phyloP scores from a whole-genome alignment of 768 basidiomycete species.

The Epithele typhae region DNA sequence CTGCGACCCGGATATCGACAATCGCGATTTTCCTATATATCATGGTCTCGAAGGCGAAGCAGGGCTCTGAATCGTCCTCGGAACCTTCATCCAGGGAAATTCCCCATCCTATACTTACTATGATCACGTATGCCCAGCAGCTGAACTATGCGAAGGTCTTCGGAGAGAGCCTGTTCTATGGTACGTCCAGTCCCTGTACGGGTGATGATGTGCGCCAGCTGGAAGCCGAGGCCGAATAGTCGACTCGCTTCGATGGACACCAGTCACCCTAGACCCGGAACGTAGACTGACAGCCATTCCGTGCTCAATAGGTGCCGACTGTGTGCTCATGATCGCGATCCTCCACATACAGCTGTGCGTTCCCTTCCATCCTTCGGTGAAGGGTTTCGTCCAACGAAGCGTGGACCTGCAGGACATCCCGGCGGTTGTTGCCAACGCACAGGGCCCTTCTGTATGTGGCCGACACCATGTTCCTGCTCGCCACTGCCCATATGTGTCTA shows the following conservation, averaged over 20 bases:
- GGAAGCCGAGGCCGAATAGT: too few relatives aligned
- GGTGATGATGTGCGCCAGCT: background rate
- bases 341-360: constrained; percentile 3
- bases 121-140: background rate
- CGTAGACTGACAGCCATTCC: background rate
- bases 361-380: background rate
- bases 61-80: too few relatives aligned
- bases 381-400: background rate
- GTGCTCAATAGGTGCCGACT: background rate
- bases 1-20: too few relatives aligned
- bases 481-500: constrained; percentile 1
- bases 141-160: constrained; percentile 2
- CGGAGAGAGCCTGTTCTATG: constrained; percentile 1
- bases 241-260: too few relatives aligned
- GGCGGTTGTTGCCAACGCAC: constrained; percentile 1
- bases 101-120: background rate
- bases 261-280: too few relatives aligned
- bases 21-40: too few relatives aligned
- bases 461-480: constrained; percentile 2
- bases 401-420: background rate
- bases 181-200: background rate
- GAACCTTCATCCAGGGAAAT: too few relatives aligned
- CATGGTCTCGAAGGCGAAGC: too few relatives aligned
- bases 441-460: background rate
- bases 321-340: constrained; percentile 1